These are phyloP conservation scores for Aspergillus melleus DNA, from an alignment of 2,329 filamentous ascomycete genomes.

Conservation along the genomic window DNA sequence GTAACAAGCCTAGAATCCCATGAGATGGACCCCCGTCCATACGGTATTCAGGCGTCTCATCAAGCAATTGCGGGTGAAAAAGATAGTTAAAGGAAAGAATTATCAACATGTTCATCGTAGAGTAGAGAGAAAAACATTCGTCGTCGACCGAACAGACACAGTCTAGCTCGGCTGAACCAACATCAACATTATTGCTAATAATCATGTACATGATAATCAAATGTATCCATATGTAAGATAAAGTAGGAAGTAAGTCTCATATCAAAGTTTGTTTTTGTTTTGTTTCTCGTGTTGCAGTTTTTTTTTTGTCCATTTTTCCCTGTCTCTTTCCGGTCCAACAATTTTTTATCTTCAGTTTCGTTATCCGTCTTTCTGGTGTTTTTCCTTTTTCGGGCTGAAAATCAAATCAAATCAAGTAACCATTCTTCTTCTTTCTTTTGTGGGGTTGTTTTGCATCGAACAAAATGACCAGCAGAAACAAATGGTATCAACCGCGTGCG, in stretches of 20 bases:
- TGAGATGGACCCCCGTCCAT: no score
- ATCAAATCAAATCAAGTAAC: background rate
- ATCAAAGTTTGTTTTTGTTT: background rate
- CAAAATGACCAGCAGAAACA: slow-evolving; percentile 11
- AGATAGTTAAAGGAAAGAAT: no score
- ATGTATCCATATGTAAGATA: no score
- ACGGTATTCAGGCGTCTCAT: no score
- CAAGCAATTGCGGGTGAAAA: no score
- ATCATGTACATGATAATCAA: background rate
- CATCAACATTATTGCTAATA: background rate
- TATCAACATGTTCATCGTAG: background rate
- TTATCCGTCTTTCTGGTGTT: background rate
- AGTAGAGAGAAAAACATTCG: background rate
- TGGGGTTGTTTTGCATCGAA: background rate
- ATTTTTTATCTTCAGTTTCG: slow-evolving; percentile 20
- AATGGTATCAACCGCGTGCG: slow-evolving; percentile 38
- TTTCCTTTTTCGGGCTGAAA: background rate
- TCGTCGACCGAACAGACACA: background rate
- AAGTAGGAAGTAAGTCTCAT: background rate
- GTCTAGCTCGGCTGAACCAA: background rate
- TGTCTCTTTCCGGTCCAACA: slow-evolving; percentile 20
- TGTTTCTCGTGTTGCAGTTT: background rate
- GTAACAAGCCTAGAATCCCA: background rate
- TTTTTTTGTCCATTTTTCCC: slow-evolving; percentile 18
- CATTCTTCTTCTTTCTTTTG: slow-evolving; percentile 4